These are phyloP conservation scores for Pyricularia sp. DNA, from an alignment of 2,329 filamentous ascomycete genomes.

Conservation along the genomic window DNA sequence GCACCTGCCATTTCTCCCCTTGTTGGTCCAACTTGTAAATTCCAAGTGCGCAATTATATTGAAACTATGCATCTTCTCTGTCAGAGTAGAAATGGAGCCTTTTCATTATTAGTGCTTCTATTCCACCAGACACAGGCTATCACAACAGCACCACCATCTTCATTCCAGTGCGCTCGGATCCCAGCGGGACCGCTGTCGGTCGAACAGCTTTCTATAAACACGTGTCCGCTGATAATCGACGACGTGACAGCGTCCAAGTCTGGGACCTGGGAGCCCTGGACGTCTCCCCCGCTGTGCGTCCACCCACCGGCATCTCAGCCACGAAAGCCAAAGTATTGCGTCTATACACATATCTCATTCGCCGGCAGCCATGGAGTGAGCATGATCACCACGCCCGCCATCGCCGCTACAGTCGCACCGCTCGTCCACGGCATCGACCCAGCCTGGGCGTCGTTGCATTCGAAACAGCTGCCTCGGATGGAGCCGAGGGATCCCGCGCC, in stretches of 20 bases:
- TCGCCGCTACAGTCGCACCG: conserved; percentile 12
- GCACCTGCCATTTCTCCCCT: neutral
- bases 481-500: conserved; percentile 1
- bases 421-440: conserved; percentile 15
- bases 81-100: neutral
- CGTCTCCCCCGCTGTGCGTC: neutral
- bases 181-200: neutral
- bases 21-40: neutral
- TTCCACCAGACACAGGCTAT: neutral
- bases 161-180: neutral
- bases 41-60: too few species aligned
- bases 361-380: conserved; percentile 14
- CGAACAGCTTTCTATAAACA: neutral
- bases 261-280: neutral
- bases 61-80: neutral
- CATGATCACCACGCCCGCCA: conserved; percentile 15
- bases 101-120: neutral
- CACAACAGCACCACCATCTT: neutral
- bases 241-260: neutral
- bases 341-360: conserved; percentile 15
- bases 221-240: conserved; percentile 4
- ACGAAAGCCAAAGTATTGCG: conserved; percentile 11
- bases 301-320: neutral
- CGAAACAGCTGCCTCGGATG: neutral
- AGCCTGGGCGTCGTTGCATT: neutral